Percentiles rank a stretch among this genome's conserved stretches.
Evolutionary conservation across 2,329 filamentous ascomycete species (phyloP).

Genomic region (Sphaerulina musiva): DNA sequence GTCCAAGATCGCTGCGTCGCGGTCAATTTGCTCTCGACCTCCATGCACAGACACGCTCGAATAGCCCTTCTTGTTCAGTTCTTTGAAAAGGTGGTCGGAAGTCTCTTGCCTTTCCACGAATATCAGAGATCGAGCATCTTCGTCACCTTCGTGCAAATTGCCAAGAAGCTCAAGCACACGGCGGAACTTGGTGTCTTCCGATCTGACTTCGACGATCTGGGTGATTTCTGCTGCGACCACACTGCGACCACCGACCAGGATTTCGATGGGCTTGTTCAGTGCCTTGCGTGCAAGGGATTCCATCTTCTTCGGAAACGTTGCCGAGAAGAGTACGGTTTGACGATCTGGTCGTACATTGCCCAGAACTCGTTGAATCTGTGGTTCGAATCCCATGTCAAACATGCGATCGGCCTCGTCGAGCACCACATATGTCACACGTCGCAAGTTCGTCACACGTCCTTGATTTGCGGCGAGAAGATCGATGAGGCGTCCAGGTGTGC

Average conservation of each 20-base stretch:
- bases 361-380: slow-evolving; percentile 95
- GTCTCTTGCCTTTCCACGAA: slow-evolving; percentile 36
- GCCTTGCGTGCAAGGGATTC: slow-evolving; percentile 85
- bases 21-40: slow-evolving; percentile 87
- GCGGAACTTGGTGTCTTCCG: slow-evolving; percentile 75
- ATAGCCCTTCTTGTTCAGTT: slow-evolving; percentile 76
- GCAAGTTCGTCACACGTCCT: slow-evolving; percentile 87
- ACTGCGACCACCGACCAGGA: slow-evolving; percentile 80
- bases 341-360: slow-evolving; percentile 84
- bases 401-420: slow-evolving; percentile 96
- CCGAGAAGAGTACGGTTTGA: slow-evolving; percentile 92
- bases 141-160: slow-evolving; percentile 76
- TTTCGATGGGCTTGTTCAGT: slow-evolving; percentile 77
- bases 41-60: slow-evolving; percentile 91
- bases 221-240: slow-evolving; percentile 67
- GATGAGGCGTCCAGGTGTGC: slow-evolving; percentile 91
- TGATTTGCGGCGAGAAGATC: slow-evolving; percentile 89
- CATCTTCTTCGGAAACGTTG: slow-evolving; percentile 91
- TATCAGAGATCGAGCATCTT: slow-evolving; percentile 81
- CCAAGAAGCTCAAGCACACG: slow-evolving; percentile 81
- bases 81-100: slow-evolving; percentile 50
- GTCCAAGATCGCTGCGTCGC: slow-evolving; percentile 84
- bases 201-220: slow-evolving; percentile 81
- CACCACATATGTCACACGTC: slow-evolving; percentile 85
- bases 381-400: slow-evolving; percentile 99